These are phyloP conservation scores for Saccharomycopsis javanensis DNA, from an alignment of 805 yeast species.

Conservation along the genomic window DNA sequence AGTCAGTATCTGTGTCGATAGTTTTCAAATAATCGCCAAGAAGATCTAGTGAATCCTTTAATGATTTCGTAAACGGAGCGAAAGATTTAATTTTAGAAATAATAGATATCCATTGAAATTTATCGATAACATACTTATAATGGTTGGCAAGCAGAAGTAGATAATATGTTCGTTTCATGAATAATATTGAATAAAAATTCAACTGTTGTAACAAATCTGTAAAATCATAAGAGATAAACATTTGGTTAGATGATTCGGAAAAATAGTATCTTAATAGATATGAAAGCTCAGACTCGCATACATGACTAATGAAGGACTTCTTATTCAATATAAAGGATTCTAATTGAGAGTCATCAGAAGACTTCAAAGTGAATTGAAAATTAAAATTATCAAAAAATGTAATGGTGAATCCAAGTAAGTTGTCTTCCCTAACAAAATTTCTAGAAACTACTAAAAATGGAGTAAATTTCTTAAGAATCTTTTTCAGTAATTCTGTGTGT, in stretches of 20 bases:
- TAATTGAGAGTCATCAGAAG: neutral
- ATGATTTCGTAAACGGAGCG: neutral
- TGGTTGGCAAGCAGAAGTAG: neutral
- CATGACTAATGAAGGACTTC: neutral
- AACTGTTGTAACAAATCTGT: slow-evolving; percentile 3
- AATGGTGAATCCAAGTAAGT: neutral
- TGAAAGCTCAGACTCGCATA: neutral
- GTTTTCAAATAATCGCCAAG: neutral
- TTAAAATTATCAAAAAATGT: neutral
- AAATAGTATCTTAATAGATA: neutral
- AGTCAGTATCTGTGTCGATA: neutral
- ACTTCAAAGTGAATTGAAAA: slow-evolving; percentile 6
- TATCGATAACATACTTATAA: neutral
- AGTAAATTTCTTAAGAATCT: neutral
- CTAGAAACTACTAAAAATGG: slow-evolving; percentile 3
- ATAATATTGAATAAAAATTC: slow-evolving; percentile 3
- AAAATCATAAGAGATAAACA: neutral
- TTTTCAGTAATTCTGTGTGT: slow-evolving; percentile 1
- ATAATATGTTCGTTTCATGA: slow-evolving; percentile 1
- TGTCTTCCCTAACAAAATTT: too few species aligned
- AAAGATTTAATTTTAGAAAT: neutral
- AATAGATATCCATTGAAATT: neutral
- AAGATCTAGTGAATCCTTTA: neutral
- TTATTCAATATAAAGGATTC: neutral
- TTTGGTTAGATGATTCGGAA: neutral